Evolutionary conservation across 768 basidiomycete genomes (phyloP).

Genomic region (Suillus clintonianus): DNA sequence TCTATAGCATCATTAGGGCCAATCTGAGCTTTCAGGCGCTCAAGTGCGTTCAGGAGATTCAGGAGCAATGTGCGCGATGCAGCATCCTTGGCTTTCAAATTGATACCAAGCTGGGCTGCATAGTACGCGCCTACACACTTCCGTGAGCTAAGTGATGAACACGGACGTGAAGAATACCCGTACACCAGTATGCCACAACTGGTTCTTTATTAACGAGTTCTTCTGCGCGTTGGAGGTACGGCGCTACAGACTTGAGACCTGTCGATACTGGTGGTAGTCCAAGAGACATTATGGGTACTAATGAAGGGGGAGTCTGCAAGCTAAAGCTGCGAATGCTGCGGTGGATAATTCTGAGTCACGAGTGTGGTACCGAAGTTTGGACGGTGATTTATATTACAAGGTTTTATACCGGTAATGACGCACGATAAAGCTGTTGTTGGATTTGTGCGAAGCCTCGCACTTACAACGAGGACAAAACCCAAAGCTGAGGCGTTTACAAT

Average conservation of each 20-base stretch:
- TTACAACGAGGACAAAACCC: conserved; percentile 8
- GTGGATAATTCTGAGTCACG: neutral
- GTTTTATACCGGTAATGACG: conserved; percentile 4
- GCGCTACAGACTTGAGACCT: conserved; percentile 67
- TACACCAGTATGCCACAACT: conserved; percentile 95
- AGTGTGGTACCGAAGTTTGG: neutral
- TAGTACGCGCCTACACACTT: conserved; percentile 77
- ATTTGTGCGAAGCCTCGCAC: conserved; percentile 2
- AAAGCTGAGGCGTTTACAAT: conserved; percentile 1
- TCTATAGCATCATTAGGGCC: conserved; percentile 79
- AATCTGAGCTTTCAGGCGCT: conserved; percentile 77
- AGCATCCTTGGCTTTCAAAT: conserved; percentile 65
- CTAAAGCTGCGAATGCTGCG: neutral
- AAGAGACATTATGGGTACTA: conserved; percentile 35
- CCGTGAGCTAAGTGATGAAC: neutral
- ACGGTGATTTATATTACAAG: neutral
- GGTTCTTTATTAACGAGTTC: conserved; percentile 85
- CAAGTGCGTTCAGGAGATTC: conserved; percentile 74
- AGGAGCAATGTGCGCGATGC: conserved; percentile 70
- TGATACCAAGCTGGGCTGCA: conserved; percentile 86
- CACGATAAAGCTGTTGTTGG: neutral
- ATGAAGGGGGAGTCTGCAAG: neutral
- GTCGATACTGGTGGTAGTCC: conserved; percentile 60
- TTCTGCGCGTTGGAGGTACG: conserved; percentile 87
- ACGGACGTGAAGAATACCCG: conserved; percentile 31